Evolutionary conservation across 768 basidiomycete species (phyloP).

Genomic region (Tylopilus rubrobrunneus): DNA sequence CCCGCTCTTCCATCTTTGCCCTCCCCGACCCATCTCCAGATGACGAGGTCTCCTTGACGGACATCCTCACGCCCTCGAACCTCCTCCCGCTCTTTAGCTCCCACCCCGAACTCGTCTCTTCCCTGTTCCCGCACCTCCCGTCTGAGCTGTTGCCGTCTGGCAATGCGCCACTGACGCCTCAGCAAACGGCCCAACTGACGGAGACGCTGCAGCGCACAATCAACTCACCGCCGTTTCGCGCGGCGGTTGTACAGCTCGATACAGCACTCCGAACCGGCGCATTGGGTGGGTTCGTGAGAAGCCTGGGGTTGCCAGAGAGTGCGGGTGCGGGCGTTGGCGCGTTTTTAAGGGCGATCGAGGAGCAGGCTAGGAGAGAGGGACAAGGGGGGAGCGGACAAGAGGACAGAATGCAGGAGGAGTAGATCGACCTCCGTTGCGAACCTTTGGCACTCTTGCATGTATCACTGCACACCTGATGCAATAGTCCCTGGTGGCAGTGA

Average conservation of each 20-base stretch:
- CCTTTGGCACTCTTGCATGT: no score
- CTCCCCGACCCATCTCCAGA: slow-evolving; percentile 10
- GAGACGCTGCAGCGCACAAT: slow-evolving; percentile 74
- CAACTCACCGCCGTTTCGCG: slow-evolving; percentile 78
- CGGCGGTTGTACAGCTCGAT: slow-evolving; percentile 76
- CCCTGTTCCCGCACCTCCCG: slow-evolving; percentile 81
- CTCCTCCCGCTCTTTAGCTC: slow-evolving; percentile 66
- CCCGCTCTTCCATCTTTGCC: neutral
- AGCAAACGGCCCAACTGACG: slow-evolving; percentile 22
- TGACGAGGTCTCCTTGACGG: slow-evolving; percentile 60
- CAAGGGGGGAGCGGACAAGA: slow-evolving; percentile 19
- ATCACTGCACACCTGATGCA: no score
- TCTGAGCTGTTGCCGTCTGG: slow-evolving; percentile 66
- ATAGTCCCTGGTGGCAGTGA: no score
- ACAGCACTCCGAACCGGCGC: slow-evolving; percentile 81
- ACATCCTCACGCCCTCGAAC: slow-evolving; percentile 73
- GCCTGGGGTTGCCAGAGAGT: slow-evolving; percentile 79
- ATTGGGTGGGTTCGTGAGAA: slow-evolving; percentile 67
- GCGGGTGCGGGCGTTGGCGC: slow-evolving; percentile 75
- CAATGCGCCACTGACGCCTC: slow-evolving; percentile 35
- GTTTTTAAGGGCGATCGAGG: slow-evolving; percentile 77
- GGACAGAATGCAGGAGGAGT: slow-evolving; percentile 83
- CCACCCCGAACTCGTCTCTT: slow-evolving; percentile 63
- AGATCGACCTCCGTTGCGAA: neutral
- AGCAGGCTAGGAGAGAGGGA: slow-evolving; percentile 59